A percentile compares a stretch with the other conserved stretches of the same genome.
Conservation (phyloP, 75 land plant species). For the Chamaecyparis obtusa region DNA sequence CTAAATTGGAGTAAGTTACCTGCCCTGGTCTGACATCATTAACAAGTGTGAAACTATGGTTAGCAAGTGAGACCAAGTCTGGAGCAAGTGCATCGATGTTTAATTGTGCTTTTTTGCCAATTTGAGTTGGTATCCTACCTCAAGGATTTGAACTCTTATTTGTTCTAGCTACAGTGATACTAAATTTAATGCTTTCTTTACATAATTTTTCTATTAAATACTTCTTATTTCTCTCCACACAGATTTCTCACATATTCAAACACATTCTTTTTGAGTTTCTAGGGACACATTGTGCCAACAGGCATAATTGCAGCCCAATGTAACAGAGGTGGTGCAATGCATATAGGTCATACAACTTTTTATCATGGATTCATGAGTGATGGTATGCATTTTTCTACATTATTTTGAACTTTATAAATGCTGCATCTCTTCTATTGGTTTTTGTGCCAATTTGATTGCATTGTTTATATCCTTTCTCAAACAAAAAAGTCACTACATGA, state of each 20-base stretch:
- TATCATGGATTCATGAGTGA: constrained; percentile 54
- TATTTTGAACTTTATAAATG: constrained; percentile 1
- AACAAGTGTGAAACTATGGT: neutral
- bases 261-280: neutral
- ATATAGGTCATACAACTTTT: constrained; percentile 35
- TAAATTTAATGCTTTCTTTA: constrained; percentile 5
- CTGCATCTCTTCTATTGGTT: neutral
- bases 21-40: neutral
- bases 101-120: neutral
- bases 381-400: constrained; percentile 22
- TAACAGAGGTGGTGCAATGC: constrained; percentile 27
- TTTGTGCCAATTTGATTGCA: neutral
- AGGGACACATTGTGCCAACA: constrained; percentile 32
- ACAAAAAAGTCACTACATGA: neutral
- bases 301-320: constrained; percentile 34
- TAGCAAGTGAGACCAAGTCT: too few species aligned
- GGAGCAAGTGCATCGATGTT: neutral
- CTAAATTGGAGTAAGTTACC: neutral
- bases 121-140: neutral
- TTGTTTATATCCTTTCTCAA: neutral
- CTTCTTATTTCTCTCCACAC: neutral
- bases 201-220: neutral
- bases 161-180: neutral
- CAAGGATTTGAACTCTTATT: neutral
- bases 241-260: neutral